phyloP scores from a whole-genome alignment of 768 basidiomycete species.

The Udeniomyces megalosporus region DNA sequence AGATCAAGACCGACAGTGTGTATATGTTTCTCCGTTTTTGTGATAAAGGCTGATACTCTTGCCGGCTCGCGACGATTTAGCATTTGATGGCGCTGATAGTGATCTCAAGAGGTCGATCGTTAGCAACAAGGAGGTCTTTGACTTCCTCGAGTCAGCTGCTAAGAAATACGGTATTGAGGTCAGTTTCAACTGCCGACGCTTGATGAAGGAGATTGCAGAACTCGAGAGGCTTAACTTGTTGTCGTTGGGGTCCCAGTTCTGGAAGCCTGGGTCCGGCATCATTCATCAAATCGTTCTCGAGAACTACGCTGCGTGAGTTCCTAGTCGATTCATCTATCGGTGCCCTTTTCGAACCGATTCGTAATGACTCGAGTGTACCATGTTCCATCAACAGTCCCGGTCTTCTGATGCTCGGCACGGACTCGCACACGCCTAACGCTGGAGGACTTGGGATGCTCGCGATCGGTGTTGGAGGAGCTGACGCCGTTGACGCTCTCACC shows the following conservation, averaged over 20 bases:
- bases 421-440: constrained; percentile 96
- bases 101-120: constrained; percentile 78
- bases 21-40: no score
- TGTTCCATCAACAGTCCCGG: background rate
- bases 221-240: background rate
- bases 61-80: no score
- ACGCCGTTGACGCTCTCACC: constrained; percentile 95
- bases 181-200: background rate
- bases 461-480: constrained; percentile 97
- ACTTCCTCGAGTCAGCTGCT: constrained; percentile 85
- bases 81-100: constrained; percentile 64
- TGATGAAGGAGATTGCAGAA: background rate
- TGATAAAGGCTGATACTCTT: no score
- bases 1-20: no score
- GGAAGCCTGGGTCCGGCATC: constrained; percentile 69
- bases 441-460: constrained; percentile 92
- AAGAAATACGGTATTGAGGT: constrained; percentile 55
- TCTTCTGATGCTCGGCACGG: constrained; percentile 33
- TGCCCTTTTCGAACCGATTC: no score
- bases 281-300: constrained; percentile 96
- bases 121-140: constrained; percentile 89
- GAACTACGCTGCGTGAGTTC: constrained; percentile 90
- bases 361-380: no score
- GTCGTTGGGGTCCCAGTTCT: constrained; percentile 38
- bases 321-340: no score